Evolutionary conservation across 176 grass and related monocot species (phyloP), one percentile per base, ranked within the genome.

Genomic region (Oryza australiensis): DNA sequence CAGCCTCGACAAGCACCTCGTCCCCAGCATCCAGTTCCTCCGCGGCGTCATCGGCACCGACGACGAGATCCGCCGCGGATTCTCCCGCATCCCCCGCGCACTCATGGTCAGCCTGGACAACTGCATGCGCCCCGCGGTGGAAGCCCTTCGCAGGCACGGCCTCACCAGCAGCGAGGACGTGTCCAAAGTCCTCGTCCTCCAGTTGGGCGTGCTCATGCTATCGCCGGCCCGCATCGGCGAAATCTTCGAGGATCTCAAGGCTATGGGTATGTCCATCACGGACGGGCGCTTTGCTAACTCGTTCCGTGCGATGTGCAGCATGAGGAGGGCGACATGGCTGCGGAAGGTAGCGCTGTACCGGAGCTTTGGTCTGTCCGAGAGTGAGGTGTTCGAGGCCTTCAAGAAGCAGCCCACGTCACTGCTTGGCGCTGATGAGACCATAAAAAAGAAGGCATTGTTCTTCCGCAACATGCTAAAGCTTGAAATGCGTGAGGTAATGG

Each of bases 341-440:
- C 74, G 82, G 62, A 90, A 82, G 42, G 29, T 90, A 70, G 80
- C 71, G 1, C 26, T 90, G 18, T 93, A 65, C 73, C 72, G 12
- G 66, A 90, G 77, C 66, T 51, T 92, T 2, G 87, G 90, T 3
- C 20, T 80, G 64, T 73, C 84, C 1, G 75, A 92, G 64, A 32
- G 12, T 1, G 41, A 68, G 51, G 72, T 92, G 14, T 13, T 43
- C 57, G 72, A 37, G 20, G 87, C 90, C 14, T 73, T 87, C 72
- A 82, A 62, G 79, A 87, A 7, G 30, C 68, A 81, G 22, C 84
- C 87, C 49, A 34, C 15, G 5, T 43, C 73, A 16, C 33, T 87
- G 15, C 26, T 53, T 16, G 6, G 43, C 2, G 57, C 84, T 0
- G 90, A 84, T 0, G 87, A 87, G 27, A 90, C 0, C 66, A 78